Evolutionary conservation across 768 basidiomycete genomes (phyloP), one percentile per base, ranked within the genome.

Genomic region (Crepidotus variabilis): DNA sequence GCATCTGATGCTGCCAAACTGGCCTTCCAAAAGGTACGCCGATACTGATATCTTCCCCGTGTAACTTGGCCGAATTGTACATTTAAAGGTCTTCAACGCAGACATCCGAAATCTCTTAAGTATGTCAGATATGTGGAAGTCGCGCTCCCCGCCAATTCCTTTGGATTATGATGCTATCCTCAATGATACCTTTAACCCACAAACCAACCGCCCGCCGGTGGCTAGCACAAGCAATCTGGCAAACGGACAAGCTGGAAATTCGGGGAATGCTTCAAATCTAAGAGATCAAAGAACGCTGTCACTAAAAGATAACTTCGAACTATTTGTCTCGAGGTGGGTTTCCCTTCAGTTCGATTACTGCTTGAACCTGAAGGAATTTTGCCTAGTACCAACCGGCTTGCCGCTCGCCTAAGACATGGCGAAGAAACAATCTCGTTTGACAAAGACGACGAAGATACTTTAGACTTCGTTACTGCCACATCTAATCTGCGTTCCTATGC

Each of bases 101-200:
- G 97, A 99, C 64, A 93, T 98, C 62, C 79, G 82, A 51, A 93
- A 96, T 55, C 78, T 99, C 0, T 77, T 99, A 28, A 83, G 82
- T 16, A 99, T 99, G 97, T 72, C 84, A 13, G 97, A 98, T 64
- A 98, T 99, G 94, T 99, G 97, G 97, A 86, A 86, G 32, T 83
- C 88, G 6, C 82, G 96, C 39, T 83, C 86, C n/a, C 88, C 88
- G 51, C 97, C 97, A 1, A 83, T 81, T 0, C 87, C 95, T 0
- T 81, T 99, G 23, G 85, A 90, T 57, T 94, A 87, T 63, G 85
- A 90, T n/a, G 70, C 73, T 2, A 93, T 98, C 61, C 68, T 84
- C 62, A 71, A 84, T 16, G 86, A 78, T 5, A 77, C 80, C 1
- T 93, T 92, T 64, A 66, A 71, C 11, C 70, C 80, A 18, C 75